Base-by-base conservation (phyloP, 345 rosid genomes). In the Eucalyptus marginata region DNA sequence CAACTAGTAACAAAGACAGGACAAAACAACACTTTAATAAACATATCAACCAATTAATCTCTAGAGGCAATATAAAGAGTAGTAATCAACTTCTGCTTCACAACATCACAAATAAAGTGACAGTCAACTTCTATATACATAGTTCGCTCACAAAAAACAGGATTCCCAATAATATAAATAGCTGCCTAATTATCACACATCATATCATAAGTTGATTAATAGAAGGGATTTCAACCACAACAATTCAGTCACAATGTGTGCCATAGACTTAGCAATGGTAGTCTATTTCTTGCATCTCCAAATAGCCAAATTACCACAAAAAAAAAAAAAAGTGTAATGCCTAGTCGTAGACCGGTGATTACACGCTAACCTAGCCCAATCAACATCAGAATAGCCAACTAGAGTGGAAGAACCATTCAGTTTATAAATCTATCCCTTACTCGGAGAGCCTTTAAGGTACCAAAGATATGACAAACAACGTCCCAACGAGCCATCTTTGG, bases 141-240 rank as follows among this genome's bases (percentile, higher is more conserved):
- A 56, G 3, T 24, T 56, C 0, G 0, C 0, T 56, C 62, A 22
- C 0, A 0, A 24, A 56, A 56, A 22, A 56, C 0, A 2, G 29
- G 1, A 56, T 22, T 56, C 62, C 27, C 5, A 22, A 24, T 29
- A 24, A 56, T 56, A 56, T 56, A 24, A 56, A 24, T 56, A 56
- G 6, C 3, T 10, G 0, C 11, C 12, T 56, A 24, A 56, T 56
- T 56, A 56, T 56, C 29, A 56, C 29, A 22, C 27, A 22, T 24
- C 62, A 56, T 56, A 56, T 56, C 62, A 10, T 56, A 56, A 1
- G 12, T 24, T 56, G 62, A 24, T 4, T 24, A 56, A 56, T 56
- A 56, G 1, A 56, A 56, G 29, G 62, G 62, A 22, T 56, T 56
- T 56, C 29, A 56, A 56, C 62, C 12, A 24, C 29, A 56, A 22